Evolutionary conservation across 148 eudicot genomes (phyloP).

Genomic region (Chenopodium quinoa): DNA sequence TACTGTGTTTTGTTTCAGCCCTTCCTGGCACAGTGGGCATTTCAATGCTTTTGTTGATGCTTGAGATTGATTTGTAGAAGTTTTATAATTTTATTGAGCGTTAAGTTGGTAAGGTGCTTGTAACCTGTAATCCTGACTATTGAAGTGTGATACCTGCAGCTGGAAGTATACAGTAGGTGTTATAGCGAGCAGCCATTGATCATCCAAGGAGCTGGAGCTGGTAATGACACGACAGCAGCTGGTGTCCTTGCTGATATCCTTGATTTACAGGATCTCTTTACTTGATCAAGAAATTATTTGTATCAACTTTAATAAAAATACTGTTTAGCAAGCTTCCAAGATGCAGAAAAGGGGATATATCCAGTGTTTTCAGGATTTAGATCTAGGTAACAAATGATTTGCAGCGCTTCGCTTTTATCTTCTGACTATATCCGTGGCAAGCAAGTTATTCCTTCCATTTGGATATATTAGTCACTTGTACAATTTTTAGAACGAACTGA

Average conservation of each 20-base stretch:
- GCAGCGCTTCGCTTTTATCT: neutral
- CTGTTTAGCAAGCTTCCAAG: neutral
- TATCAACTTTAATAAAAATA: neutral
- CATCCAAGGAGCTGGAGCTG: constrained; percentile 98
- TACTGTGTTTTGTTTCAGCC: neutral
- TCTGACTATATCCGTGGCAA: neutral
- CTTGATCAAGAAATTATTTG: constrained; percentile 15
- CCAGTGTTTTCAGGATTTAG: neutral
- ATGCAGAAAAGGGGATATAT: no score
- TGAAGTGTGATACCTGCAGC: constrained; percentile 38
- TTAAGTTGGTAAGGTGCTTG: neutral
- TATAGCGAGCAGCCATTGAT: constrained; percentile 80
- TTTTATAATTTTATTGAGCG: neutral
- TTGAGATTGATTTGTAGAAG: neutral
- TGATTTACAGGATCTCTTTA: constrained; percentile 77
- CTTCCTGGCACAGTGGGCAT: neutral
- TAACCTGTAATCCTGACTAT: neutral
- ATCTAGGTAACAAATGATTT: neutral
- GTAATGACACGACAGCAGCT: constrained; percentile 96
- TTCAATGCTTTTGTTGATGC: neutral
- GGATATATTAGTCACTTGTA: neutral
- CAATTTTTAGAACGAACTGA: neutral
- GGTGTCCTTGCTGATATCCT: constrained; percentile 96
- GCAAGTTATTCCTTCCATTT: neutral
- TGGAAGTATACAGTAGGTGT: constrained; percentile 90